phyloP scores from a whole-genome alignment of 1,284 basidiomycete genomes.

The Neotropicomus parvogracilis region DNA sequence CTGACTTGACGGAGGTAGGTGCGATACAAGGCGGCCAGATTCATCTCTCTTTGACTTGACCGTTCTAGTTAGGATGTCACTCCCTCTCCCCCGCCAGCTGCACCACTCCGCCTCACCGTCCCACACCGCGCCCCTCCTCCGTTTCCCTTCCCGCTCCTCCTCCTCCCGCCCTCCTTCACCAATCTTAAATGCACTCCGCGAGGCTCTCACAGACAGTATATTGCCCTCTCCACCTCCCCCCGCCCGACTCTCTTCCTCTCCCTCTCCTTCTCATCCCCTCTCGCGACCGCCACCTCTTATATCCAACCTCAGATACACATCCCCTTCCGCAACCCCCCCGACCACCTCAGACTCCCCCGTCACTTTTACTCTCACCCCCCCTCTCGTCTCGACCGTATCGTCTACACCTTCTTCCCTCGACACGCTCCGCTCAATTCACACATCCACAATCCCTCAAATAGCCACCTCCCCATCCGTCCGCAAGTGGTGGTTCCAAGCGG shows the following conservation, averaged over 20 bases:
- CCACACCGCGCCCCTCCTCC: slow-evolving; percentile 13
- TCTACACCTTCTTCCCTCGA: slow-evolving; percentile 54
- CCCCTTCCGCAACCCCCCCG: slow-evolving; percentile 61
- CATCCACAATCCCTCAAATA: slow-evolving; percentile 20
- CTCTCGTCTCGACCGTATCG: slow-evolving; percentile 31
- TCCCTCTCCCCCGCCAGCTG: slow-evolving; percentile 19
- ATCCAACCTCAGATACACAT: slow-evolving; percentile 55
- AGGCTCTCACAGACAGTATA: slow-evolving; percentile 44
- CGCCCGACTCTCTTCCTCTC: slow-evolving; percentile 44
- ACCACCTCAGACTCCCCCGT: slow-evolving; percentile 23
- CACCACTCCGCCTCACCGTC: slow-evolving; percentile 9
- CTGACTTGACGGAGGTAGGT: slow-evolving; percentile 32
- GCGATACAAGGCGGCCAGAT: slow-evolving; percentile 30
- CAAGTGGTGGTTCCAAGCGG: slow-evolving; percentile 55
- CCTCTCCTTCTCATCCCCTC: slow-evolving; percentile 33
- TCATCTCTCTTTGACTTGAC: no score
- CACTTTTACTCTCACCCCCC: slow-evolving; percentile 36
- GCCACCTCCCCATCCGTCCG: slow-evolving; percentile 25
- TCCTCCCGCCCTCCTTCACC: slow-evolving; percentile 34
- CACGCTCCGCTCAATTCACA: slow-evolving; percentile 56
- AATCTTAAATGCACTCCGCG: slow-evolving; percentile 28
- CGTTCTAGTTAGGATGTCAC: no score
- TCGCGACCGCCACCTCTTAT: slow-evolving; percentile 55
- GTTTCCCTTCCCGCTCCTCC: slow-evolving; percentile 25
- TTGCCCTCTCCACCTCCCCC: slow-evolving; percentile 41